Conservation (phyloP, 163 green algal genomes). For the Scenedesmus sp. region DNA sequence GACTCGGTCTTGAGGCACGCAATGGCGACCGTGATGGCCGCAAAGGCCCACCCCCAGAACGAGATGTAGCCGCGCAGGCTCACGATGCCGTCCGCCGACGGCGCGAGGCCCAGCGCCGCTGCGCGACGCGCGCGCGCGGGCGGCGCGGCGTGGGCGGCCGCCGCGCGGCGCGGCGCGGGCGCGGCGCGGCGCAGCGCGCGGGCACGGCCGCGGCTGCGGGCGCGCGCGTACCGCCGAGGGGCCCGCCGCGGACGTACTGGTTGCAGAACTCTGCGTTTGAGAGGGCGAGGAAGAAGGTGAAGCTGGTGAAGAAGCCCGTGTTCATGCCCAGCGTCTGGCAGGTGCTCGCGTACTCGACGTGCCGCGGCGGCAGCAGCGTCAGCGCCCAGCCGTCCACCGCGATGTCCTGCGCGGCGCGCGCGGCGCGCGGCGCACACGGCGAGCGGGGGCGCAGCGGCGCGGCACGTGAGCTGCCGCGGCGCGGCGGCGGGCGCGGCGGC, state of each 20-base stretch:
- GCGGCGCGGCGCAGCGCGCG: no score
- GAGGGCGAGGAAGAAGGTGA: constrained; percentile 95
- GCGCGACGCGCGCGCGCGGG: background rate
- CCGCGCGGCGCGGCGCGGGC: no score
- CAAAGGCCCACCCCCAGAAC: constrained; percentile 86
- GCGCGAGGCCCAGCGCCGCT: constrained; percentile 8
- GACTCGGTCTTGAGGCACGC: constrained; percentile 73
- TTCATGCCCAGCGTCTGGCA: constrained; percentile 97
- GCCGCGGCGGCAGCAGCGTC: constrained; percentile 85
- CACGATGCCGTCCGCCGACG: constrained; percentile 48
- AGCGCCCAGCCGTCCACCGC: constrained; percentile 97
- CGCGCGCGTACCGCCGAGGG: constrained; percentile 34
- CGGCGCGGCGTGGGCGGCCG: no score
- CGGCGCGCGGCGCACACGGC: no score
- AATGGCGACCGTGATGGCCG: constrained; percentile 72
- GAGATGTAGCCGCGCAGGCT: constrained; percentile 80
- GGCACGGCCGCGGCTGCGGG: no score
- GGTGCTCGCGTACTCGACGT: constrained; percentile 90
- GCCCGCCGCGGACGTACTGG: constrained; percentile 48
- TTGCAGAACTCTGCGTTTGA: constrained; percentile 69
- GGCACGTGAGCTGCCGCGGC: no score
- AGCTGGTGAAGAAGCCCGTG: constrained; percentile 92
- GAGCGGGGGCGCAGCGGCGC: no score
- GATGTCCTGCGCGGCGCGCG: constrained; percentile 86
- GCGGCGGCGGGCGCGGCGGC: no score